phyloP scores from a whole-genome alignment of 805 yeast species.

The Metschnikowia koreensis region DNA sequence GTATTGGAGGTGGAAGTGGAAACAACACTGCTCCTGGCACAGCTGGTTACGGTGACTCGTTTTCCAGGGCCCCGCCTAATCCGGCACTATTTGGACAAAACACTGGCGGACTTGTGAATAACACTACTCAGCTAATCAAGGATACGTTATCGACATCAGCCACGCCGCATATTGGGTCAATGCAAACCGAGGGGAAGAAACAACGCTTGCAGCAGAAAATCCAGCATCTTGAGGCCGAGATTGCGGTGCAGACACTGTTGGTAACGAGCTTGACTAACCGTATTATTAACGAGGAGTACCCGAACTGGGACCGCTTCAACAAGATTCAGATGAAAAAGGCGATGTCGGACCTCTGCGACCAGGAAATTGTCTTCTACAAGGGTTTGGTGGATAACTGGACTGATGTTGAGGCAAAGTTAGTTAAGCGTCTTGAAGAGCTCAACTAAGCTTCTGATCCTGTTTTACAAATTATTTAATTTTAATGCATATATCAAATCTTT shows the following conservation, averaged over 20 bases:
- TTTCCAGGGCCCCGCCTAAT: constrained; percentile 26
- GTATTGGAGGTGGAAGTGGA: constrained; percentile 39
- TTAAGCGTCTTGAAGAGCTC: constrained; percentile 19
- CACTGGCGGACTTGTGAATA: constrained; percentile 37
- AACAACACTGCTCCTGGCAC: no score
- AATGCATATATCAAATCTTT: background rate
- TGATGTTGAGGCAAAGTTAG: constrained; percentile 41
- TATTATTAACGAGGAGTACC: constrained; percentile 50
- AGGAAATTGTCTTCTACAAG: constrained; percentile 70
- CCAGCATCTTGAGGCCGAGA: constrained; percentile 45
- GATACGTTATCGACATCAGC: constrained; percentile 53
- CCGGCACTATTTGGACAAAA: constrained; percentile 26
- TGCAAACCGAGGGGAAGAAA: constrained; percentile 44
- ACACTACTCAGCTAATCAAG: constrained; percentile 44
- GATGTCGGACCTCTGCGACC: constrained; percentile 69
- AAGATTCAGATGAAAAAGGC: constrained; percentile 72
- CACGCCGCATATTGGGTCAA: constrained; percentile 38
- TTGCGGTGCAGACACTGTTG: constrained; percentile 40
- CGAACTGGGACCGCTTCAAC: constrained; percentile 76
- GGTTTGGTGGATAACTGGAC: constrained; percentile 71
- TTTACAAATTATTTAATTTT: background rate
- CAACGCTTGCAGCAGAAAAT: constrained; percentile 43
- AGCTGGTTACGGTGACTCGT: constrained; percentile 36
- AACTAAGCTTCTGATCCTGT: background rate
- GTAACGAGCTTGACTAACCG: constrained; percentile 47